Conservation (phyloP, 2,329 filamentous ascomycete genomes). For the Stachybotrys echinatus region DNA sequence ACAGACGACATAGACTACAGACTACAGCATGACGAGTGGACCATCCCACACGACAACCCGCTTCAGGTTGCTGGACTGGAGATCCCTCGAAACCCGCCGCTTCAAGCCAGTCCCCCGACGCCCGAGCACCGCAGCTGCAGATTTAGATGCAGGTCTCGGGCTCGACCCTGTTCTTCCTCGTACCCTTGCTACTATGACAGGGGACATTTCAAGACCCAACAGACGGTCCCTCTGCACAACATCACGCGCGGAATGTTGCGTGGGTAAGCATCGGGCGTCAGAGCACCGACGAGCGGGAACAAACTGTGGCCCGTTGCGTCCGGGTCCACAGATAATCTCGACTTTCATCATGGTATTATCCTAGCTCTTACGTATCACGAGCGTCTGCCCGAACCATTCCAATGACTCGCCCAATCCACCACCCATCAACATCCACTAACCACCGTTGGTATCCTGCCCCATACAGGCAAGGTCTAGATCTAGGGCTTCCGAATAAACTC, state of each 20-base stretch:
- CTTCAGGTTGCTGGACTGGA: background rate
- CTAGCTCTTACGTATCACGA: background rate
- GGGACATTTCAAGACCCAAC: no score
- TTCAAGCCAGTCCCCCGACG: background rate
- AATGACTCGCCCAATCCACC: no score
- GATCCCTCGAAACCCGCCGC: background rate
- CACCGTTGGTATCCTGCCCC: no score
- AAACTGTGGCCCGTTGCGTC: background rate
- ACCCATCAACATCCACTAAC: no score
- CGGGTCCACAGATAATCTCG: background rate
- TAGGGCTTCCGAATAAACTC: no score
- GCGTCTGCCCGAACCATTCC: background rate
- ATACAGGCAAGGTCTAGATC: no score
- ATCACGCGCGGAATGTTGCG: background rate
- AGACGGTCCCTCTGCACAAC: background rate
- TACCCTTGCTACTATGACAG: no score
- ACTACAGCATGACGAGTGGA: background rate
- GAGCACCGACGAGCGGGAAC: background rate
- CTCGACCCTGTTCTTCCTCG: no score
- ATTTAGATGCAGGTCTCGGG: no score
- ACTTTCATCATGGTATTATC: background rate
- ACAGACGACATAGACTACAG: no score
- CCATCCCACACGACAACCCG: background rate
- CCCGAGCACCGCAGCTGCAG: background rate
- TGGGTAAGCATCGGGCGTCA: background rate